Base-by-base conservation (phyloP, 148 eudicot species). In the Chenopodium suecicum region DNA sequence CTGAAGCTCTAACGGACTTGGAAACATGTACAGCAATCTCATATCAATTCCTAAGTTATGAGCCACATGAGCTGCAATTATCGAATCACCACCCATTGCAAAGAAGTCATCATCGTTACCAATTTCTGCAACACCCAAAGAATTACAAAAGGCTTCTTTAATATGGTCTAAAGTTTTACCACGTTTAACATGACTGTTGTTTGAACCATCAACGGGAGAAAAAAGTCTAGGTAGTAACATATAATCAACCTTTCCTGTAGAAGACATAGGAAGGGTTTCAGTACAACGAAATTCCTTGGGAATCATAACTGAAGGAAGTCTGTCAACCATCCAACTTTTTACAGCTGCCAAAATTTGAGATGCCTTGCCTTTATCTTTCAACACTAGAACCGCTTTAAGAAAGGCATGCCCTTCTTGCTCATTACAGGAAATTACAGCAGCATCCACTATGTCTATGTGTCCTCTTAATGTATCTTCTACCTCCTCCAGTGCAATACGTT, bases 401-500 rank as follows among this genome's bases (percentile, higher is more conserved):
- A 92, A 83, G 58, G 86, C 79, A 76, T 73, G 78, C 80, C 84
- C 91, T 81, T 84, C 86, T 62, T 87, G 84, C 76, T 79, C 82
- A 72, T 86, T 75, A 77, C 84, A 80, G 50, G 79, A 86, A 81
- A 93, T 83, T 20, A 95, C 97, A 77, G 95, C 94, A 82, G 91
- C 93, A 84, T 93, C 94, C 82, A 76, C 84, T 68, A 93, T 86
- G 77, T 84, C 83, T 17, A 84, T 91, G 76, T 93, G 90, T 76
- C 82, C 88, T 84, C 93, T 89, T 67, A 95, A 77, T 27, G 87
- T 83, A 80, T 79, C 75, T 87, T 95, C 98, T 60, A 95, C 89
- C 83, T 95, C 98, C 81, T 93, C 98, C 72, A 93, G 84, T 37
- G 92, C 91, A 82, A 95, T 84, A 20, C 98, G 96, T 73, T 95